Evolutionary conservation across 495 filamentous ascomycete genomes (phyloP), one percentile per base, ranked within the genome.

Genomic region (Cetradonia linearis): DNA sequence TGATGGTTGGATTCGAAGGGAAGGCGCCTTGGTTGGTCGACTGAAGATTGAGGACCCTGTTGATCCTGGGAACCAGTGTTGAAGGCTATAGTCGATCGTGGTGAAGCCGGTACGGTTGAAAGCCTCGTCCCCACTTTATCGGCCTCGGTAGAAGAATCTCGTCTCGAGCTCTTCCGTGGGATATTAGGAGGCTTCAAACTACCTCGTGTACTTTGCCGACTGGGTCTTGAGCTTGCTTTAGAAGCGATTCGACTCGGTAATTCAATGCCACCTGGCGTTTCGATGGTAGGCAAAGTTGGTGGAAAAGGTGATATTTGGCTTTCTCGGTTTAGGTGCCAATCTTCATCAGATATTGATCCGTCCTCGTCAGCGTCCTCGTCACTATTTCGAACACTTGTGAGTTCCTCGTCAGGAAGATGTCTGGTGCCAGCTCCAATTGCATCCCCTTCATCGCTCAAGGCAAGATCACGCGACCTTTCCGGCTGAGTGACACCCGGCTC

Each of bases 181-280:
- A 87, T 74, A 14, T 70, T 67, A 5, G 81, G 78, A 27, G 73
- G 69, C 40, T 69, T 67, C 6, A 63, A 27, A 64, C 68, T 54
- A 62, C 55, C 58, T 58, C 70, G n/a, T 71, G 72, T 20, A 73
- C 71, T 56, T 71, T 70, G 44, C 63, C 63, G 59, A 49, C 69
- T 63, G 25, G 56, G 53, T 63, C 66, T 67, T 20, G 76, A 68
- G 67, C 78, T 83, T 50, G 76, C 80, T 65, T 81, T 82, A 5
- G 83, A 85, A 20, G 77, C 78, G 33, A 82, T 72, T 38, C 84
- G 79, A 64, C 81, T 86, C n/a, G 83, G 82, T 14, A 86, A 68
- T 66, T 82, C 80, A 62, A 87, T 85, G 49, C 73, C 79, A 59
- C 79, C 82, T 25, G 78, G 82, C 33, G 80, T 73, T 61, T 87